These are phyloP conservation scores for Eleusine coracana DNA, from an alignment of 176 grass and related monocot genomes.

Conservation along the genomic window DNA sequence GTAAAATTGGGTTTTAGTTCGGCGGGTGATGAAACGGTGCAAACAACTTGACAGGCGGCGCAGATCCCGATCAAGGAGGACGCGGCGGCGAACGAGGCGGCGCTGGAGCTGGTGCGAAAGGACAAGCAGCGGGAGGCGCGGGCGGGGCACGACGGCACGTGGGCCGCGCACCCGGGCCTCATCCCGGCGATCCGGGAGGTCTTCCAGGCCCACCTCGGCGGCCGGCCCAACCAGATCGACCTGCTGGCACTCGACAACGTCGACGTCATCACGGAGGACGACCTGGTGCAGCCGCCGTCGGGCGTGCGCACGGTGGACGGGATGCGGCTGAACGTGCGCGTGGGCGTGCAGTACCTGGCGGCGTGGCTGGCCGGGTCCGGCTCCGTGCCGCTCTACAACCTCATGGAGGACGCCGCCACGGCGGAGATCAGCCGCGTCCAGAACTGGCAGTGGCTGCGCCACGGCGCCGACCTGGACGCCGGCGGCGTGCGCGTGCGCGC, in stretches of 20 bases:
- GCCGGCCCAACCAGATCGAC: conserved; percentile 71
- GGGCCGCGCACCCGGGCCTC: conserved; percentile 95
- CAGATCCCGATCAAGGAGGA: conserved; percentile 92
- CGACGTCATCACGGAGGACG: conserved; percentile 58
- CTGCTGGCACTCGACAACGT: no score
- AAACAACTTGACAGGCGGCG: conserved; percentile 53
- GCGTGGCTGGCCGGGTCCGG: conserved; percentile 80
- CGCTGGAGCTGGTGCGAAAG: conserved; percentile 78
- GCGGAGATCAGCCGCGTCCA: conserved; percentile 95
- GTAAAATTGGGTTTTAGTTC: no score
- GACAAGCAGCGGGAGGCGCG: conserved; percentile 87
- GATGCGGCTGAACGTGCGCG: conserved; percentile 79
- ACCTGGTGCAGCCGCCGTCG: conserved; percentile 66
- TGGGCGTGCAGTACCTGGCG: conserved; percentile 83
- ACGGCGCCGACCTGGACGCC: conserved; percentile 55
- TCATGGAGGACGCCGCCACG: conserved; percentile 97
- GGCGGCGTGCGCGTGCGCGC: conserved; percentile 51
- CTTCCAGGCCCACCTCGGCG: conserved; percentile 66
- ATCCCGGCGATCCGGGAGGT: conserved; percentile 77
- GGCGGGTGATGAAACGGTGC: background rate
- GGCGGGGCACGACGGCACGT: conserved; percentile 90
- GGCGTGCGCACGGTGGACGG: conserved; percentile 75
- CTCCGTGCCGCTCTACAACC: conserved; percentile 87
- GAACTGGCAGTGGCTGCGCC: conserved; percentile 96
- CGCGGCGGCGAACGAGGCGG: conserved; percentile 76